Evolutionary conservation across 1,284 basidiomycete genomes (phyloP).

Genomic region (Mycosarcoma maydis): DNA sequence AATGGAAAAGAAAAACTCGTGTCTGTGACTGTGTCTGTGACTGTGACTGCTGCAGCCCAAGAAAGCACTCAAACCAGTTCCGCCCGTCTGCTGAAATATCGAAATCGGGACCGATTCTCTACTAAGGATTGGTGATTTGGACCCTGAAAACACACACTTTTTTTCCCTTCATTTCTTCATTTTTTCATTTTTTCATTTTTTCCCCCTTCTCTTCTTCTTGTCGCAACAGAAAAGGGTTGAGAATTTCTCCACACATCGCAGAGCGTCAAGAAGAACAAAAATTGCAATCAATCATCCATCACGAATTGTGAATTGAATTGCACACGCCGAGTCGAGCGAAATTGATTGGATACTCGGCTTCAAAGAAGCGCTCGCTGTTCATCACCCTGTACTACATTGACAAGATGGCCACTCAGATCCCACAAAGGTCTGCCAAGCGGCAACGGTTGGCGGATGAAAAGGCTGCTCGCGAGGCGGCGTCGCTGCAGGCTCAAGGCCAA

Average conservation of each 20-base stretch:
- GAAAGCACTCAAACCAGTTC: too few species aligned
- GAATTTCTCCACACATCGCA: constrained; percentile 22
- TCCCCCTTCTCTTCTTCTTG: constrained; percentile 12
- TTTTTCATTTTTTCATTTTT: neutral
- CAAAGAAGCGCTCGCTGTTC: too few species aligned
- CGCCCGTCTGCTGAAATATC: too few species aligned
- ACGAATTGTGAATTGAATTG: too few species aligned
- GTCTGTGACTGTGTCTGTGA: too few species aligned
- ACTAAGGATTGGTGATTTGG: too few species aligned
- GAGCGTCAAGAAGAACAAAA: neutral
- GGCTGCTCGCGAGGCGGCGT: constrained; percentile 40
- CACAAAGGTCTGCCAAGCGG: constrained; percentile 55
- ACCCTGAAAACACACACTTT: constrained; percentile 12
- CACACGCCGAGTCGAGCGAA: too few species aligned
- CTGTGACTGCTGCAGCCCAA: too few species aligned
- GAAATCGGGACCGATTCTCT: constrained; percentile 23
- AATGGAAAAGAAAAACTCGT: constrained; percentile 10
- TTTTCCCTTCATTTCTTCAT: constrained; percentile 4
- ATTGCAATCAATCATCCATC: too few species aligned
- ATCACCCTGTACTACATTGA: too few species aligned
- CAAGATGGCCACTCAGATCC: constrained; percentile 61
- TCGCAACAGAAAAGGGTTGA: constrained; percentile 21
- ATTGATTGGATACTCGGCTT: too few species aligned
- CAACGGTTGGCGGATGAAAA: constrained; percentile 50
- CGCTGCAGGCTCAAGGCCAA: constrained; percentile 48